Conservation (phyloP, 2,329 filamentous ascomycete genomes). For the Beauveria asiatica region DNA sequence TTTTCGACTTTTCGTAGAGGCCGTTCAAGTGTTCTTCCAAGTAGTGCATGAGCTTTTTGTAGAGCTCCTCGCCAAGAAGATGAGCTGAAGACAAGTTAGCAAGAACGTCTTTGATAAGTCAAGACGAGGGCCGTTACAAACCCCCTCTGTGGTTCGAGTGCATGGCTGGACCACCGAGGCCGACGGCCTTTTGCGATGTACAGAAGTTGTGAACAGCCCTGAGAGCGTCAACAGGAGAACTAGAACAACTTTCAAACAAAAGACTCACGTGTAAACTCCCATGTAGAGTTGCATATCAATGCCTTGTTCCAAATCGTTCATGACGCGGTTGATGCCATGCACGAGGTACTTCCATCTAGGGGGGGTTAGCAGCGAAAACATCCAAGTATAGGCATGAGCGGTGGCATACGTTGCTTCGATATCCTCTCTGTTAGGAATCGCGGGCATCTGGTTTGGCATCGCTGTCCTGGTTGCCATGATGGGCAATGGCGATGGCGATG, state of each 20-base stretch:
- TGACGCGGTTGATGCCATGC: constrained; percentile 81
- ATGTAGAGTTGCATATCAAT: constrained; percentile 97
- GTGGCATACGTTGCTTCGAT: constrained; percentile 40
- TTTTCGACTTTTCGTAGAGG: constrained; percentile 64
- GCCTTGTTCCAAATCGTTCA: constrained; percentile 83
- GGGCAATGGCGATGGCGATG: neutral
- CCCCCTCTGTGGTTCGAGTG: constrained; percentile 51
- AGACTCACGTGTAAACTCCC: constrained; percentile 77
- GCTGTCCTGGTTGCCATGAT: constrained; percentile 27
- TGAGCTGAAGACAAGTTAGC: constrained; percentile 52
- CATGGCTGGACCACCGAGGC: constrained; percentile 38
- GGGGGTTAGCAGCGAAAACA: constrained; percentile 17
- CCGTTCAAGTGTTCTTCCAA: constrained; percentile 66
- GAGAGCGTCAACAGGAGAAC: constrained; percentile 27
- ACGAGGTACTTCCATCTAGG: constrained; percentile 83
- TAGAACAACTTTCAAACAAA: neutral
- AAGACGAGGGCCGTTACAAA: constrained; percentile 23
- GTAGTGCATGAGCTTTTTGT: constrained; percentile 83
- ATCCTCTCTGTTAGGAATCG: constrained; percentile 53
- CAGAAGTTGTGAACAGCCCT: constrained; percentile 97
- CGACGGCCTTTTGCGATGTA: constrained; percentile 88
- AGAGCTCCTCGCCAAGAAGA: constrained; percentile 89
- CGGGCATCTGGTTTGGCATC: constrained; percentile 40
- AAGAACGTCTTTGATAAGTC: neutral
- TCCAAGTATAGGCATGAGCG: constrained; percentile 7